Conservation (phyloP, 495 filamentous ascomycete species). For the Choiromyces venosus region DNA sequence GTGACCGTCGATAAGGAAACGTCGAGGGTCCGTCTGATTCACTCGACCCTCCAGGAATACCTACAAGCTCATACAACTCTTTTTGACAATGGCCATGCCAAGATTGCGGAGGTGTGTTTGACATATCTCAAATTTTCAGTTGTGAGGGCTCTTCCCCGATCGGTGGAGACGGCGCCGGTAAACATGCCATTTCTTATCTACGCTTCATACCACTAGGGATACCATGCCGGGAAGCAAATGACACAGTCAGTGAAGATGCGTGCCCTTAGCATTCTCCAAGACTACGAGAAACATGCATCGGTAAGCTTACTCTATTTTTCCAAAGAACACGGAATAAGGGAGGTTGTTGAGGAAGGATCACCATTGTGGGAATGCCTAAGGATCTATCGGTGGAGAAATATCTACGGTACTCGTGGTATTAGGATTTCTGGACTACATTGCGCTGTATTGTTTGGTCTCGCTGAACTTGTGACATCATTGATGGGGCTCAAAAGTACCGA, state of each 20-base stretch:
- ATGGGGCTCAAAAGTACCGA: not conserved
- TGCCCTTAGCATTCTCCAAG: not conserved
- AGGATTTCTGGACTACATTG: not conserved
- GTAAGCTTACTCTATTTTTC: not conserved
- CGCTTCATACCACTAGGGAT: not conserved
- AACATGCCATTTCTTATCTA: not conserved
- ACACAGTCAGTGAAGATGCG: not conserved
- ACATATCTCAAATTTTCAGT: not conserved
- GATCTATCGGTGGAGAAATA: not conserved
- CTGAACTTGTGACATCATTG: not conserved
- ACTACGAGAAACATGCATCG: not conserved
- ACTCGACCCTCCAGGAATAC: not conserved
- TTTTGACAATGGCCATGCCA: not conserved
- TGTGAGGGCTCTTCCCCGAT: not conserved
- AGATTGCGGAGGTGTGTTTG: not conserved
- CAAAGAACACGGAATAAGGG: not conserved
- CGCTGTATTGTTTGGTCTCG: not conserved
- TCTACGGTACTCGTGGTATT: not conserved
- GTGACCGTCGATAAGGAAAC: conserved; percentile 4
- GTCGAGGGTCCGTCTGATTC: not conserved
- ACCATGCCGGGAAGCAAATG: not conserved
- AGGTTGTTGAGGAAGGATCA: not conserved
- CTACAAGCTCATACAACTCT: not conserved
- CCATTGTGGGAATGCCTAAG: not conserved
- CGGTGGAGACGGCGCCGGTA: not conserved